These are phyloP conservation scores for Ensete glaucum DNA, from an alignment of 176 grass and related monocot species.

Conservation along the genomic window DNA sequence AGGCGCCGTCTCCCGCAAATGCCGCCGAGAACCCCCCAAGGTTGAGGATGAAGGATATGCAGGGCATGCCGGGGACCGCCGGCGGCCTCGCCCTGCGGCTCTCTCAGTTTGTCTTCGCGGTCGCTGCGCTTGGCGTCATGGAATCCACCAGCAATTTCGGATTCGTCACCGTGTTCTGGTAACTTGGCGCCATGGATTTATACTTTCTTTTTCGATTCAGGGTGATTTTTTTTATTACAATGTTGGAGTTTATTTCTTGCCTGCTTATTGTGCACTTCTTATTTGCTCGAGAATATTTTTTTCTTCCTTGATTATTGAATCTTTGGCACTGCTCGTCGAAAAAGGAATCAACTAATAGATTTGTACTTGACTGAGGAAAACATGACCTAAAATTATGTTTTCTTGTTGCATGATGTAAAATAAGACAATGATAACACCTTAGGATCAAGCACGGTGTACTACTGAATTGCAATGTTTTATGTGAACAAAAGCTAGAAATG, in stretches of 20 bases:
- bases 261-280: not conserved
- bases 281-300: too few relatives aligned
- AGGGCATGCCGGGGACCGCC: slow-evolving; percentile 63
- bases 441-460: not conserved
- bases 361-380: not conserved
- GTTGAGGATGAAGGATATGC: slow-evolving; percentile 72
- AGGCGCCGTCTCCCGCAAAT: slow-evolving; percentile 57
- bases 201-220: not conserved
- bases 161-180: slow-evolving; percentile 77
- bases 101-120: slow-evolving; percentile 60
- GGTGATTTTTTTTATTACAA: not conserved
- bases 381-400: not conserved
- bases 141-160: slow-evolving; percentile 66
- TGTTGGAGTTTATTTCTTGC: not conserved
- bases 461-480: not conserved
- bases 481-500: not conserved
- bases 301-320: too few relatives aligned
- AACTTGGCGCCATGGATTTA: not conserved
- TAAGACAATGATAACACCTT: too few relatives aligned
- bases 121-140: slow-evolving; percentile 57
- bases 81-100: slow-evolving; percentile 54
- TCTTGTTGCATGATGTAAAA: not conserved
- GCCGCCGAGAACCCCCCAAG: slow-evolving; percentile 43
- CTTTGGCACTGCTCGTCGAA: too few relatives aligned
- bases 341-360: not conserved